A percentile compares a stretch with the other conserved stretches of the same genome.
phyloP scores from a whole-genome alignment of 768 basidiomycete species.

The Auricularia sp. region DNA sequence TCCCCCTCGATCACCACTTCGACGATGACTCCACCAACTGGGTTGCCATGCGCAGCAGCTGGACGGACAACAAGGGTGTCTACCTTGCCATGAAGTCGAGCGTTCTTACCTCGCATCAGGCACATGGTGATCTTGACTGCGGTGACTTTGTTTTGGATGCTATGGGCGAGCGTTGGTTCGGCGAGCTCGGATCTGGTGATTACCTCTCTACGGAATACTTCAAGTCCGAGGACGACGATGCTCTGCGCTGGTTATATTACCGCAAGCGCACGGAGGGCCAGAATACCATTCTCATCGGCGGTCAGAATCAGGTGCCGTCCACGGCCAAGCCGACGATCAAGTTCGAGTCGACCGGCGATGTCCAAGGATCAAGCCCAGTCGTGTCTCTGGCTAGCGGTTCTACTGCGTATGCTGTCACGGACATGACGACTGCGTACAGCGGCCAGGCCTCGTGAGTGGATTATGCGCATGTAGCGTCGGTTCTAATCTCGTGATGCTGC shows the following conservation, averaged over 20 bases:
- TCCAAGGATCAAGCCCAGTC: constrained; percentile 81
- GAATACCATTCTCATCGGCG: constrained; percentile 77
- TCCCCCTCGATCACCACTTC: constrained; percentile 78
- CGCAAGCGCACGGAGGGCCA: constrained; percentile 96
- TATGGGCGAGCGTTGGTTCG: constrained; percentile 86
- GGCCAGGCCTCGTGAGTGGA: constrained; percentile 8
- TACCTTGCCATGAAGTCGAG: constrained; percentile 90
- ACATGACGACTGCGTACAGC: constrained; percentile 69
- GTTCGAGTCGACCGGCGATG: constrained; percentile 43
- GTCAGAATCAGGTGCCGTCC: constrained; percentile 68
- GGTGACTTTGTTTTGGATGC: constrained; percentile 96
- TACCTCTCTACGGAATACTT: constrained; percentile 77
- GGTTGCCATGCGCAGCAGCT: constrained; percentile 84
- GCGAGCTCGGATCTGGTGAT: constrained; percentile 84
- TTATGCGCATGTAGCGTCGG: neutral
- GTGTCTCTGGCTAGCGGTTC: constrained; percentile 50
- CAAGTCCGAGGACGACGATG: constrained; percentile 53
- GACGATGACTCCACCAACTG: constrained; percentile 63
- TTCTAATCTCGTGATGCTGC: constrained; percentile 9
- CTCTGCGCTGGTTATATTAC: constrained; percentile 83
- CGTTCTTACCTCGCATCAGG: constrained; percentile 70
- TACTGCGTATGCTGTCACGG: constrained; percentile 71
- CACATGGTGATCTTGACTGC: constrained; percentile 87
- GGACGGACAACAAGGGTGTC: constrained; percentile 77
- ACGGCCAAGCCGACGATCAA: constrained; percentile 45